Percentiles rank a stretch among this genome's conserved stretches.
Conservation (phyloP, 345 rosid genomes). For the Orychophragmus violaceus region DNA sequence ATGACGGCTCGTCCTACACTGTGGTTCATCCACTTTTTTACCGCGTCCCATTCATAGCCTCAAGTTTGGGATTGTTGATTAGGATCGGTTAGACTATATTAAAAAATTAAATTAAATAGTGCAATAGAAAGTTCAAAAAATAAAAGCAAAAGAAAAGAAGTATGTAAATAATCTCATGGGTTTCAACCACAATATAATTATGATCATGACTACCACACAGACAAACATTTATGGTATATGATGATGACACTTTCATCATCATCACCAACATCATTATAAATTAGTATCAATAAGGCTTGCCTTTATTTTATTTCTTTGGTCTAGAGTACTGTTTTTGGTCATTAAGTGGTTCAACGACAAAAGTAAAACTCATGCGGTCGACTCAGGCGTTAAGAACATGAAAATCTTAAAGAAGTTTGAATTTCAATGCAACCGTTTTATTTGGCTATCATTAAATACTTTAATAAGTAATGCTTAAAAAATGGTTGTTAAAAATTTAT, state of each 20-base stretch:
- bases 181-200: no score
- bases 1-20: no score
- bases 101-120: no score
- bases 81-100: no score
- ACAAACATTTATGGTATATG: constrained; percentile 18
- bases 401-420: constrained; percentile 18
- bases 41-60: no score
- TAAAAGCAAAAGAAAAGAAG: no score
- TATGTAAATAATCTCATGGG: no score
- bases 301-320: not conserved
- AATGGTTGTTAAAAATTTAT: not conserved
- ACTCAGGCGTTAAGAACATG: constrained; percentile 33
- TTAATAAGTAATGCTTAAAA: constrained; percentile 5
- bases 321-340: constrained; percentile 8
- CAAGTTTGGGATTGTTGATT: no score
- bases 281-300: not conserved
- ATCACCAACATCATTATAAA: not conserved
- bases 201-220: not conserved
- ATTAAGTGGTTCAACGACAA: constrained; percentile 31
- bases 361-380: constrained; percentile 32
- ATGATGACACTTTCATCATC: not conserved
- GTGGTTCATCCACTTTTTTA: no score
- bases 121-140: no score
- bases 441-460: constrained; percentile 13
- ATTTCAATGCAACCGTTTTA: constrained; percentile 26